Conservation (phyloP, 129 eudicot genomes). For the Erigeron canadensis region DNA sequence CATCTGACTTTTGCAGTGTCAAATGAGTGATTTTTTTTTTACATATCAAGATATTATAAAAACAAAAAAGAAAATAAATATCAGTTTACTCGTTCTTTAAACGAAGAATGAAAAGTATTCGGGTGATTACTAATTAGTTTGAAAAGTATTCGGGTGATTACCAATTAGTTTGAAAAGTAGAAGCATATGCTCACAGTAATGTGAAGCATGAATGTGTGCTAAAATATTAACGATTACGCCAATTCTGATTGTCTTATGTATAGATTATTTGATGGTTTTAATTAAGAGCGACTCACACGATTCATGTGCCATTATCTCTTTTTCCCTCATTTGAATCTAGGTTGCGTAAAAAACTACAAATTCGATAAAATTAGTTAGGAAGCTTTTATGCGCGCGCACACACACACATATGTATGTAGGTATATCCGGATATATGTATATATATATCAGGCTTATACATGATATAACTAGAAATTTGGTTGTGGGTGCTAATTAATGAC, state of each 20-base stretch:
- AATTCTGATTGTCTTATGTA: not conserved
- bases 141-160: not conserved
- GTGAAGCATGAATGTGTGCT: conserved; percentile 4
- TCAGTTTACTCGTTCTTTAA: no score
- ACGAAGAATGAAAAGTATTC: not conserved
- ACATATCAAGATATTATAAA: no score
- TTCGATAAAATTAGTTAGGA: not conserved
- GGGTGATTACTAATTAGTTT: not conserved
- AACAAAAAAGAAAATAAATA: no score
- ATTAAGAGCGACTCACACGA: not conserved
- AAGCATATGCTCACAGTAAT: not conserved
- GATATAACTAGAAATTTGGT: not conserved
- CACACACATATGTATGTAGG: no score
- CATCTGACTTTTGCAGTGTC: no score
- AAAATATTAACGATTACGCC: no score
- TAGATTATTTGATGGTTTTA: conserved; percentile 5
- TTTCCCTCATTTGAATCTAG: not conserved
- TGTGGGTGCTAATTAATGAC: conserved; percentile 1
- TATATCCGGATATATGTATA: no score
- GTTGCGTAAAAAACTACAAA: not conserved
- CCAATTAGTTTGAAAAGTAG: conserved; percentile 5
- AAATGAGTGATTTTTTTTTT: no score
- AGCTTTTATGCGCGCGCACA: not conserved
- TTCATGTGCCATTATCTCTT: not conserved
- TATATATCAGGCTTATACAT: conserved; percentile 6